phyloP scores from a whole-genome alignment of 495 filamentous ascomycete genomes.

The Aspergillus heteromorphus region DNA sequence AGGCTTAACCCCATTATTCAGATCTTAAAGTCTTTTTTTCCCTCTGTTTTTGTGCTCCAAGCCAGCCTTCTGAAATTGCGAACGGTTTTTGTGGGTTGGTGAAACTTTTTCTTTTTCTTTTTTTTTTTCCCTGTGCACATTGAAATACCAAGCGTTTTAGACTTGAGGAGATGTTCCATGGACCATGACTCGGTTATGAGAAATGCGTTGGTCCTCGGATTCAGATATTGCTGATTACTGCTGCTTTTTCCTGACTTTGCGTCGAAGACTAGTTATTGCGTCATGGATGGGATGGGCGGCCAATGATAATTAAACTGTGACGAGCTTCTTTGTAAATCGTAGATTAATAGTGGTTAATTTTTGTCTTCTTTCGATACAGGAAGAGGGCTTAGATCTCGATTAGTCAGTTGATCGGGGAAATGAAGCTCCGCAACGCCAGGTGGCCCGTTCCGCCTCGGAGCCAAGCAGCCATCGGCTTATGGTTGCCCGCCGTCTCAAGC shows the following conservation, averaged over 20 bases:
- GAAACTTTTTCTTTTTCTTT: constrained; percentile 14
- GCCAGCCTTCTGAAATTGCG: constrained; percentile 20
- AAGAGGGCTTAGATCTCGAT: too few species aligned
- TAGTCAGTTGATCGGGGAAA: constrained; percentile 25
- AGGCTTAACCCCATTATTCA: constrained; percentile 17
- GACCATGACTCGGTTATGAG: constrained; percentile 3
- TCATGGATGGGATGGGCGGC: neutral
- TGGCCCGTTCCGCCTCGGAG: constrained; percentile 31
- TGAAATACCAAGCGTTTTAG: constrained; percentile 24
- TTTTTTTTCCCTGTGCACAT: constrained; percentile 6
- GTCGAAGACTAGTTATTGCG: constrained; percentile 28
- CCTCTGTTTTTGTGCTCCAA: constrained; percentile 7
- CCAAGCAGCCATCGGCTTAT: neutral
- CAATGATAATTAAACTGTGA: constrained; percentile 6
- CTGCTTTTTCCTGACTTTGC: constrained; percentile 24
- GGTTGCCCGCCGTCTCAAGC: neutral
- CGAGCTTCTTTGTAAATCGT: neutral
- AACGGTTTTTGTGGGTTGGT: constrained; percentile 16
- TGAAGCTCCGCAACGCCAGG: constrained; percentile 42
- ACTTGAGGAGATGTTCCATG: constrained; percentile 10
- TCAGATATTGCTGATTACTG: constrained; percentile 9
- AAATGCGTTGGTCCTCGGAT: constrained; percentile 3
- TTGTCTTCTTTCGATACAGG: too few species aligned
- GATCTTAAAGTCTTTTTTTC: constrained; percentile 3
- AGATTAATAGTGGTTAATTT: too few species aligned